Evolutionary conservation across 805 yeast species (phyloP), one percentile per base, ranked within the genome.

Genomic region (Scheffersomyces spartinae): DNA sequence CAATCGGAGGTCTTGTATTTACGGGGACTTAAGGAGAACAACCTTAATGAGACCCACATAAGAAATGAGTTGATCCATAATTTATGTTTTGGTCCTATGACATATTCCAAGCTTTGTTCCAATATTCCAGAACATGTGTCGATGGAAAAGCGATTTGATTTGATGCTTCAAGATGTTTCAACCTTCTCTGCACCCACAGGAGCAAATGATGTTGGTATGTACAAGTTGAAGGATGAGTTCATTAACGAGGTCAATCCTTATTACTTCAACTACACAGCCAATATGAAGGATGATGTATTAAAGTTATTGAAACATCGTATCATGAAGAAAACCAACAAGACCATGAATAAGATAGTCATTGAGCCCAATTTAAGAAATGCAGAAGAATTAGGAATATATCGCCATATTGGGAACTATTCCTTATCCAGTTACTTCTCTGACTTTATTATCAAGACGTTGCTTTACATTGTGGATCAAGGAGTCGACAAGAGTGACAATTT

Each of bases 281-380:
- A 84, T 38, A 74, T 73, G 27, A 68, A 88, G 28, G 95, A 84
- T 28, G 95, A 84, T 32, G 88, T 94, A 5, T 77, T 80, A 29
- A 66, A 64, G 23, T 52, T 72, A 4, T 52, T 81, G 16, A 74
- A 75, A 37, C 68, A 66, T 17, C 45, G 66, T 15, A 47, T 65
- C 20, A 61, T 68, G 7, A 53, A 60, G 28, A 42, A 52, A 14
- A 49, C 52, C 1, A 40, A 48, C 1, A 43, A 56, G 3, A 52
- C 61, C 1, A 33, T 53, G 12, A 55, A 64, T 3, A 71, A 71
- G 3, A 61, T 75, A 4, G 74, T 65, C 10, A 57, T 82, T 6
- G 61, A 64, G 5, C 93, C 94, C 0, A 57, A 50, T 23, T 48
- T 55, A 1, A 39, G 67, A 7, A 41, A 40, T 13, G 30, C 45